Percentiles rank a stretch among this genome's conserved stretches.
phyloP scores from a whole-genome alignment of 352 stramenopile species.

The Achlya hypogyna region DNA sequence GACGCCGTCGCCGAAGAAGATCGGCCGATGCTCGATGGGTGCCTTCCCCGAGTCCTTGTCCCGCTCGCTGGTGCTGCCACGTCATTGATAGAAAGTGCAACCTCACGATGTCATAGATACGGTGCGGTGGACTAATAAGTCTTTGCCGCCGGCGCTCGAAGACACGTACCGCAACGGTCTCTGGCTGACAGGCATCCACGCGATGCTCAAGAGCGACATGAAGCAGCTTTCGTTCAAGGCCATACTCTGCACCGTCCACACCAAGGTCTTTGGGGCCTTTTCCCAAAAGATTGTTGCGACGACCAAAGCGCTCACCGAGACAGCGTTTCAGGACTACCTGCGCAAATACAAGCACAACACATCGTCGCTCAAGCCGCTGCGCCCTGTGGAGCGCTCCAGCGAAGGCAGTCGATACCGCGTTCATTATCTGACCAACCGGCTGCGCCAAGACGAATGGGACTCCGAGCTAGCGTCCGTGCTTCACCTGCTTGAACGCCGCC shows the following conservation, averaged over 20 bases:
- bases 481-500: not conserved
- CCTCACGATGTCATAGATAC: no score
- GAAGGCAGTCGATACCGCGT: not conserved
- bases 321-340: not conserved
- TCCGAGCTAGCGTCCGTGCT: not conserved
- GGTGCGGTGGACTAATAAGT: not conserved
- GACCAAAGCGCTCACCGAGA: not conserved
- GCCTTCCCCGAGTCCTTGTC: not conserved
- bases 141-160: not conserved
- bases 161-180: not conserved
- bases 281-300: conserved; percentile 5
- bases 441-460: conserved; percentile 1
- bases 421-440: not conserved
- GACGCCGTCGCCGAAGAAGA: not conserved
- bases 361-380: not conserved
- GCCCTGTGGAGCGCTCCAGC: not conserved
- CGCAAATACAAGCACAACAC: not conserved
- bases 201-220: not conserved
- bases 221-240: conserved; percentile 10
- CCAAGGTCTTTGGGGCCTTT: not conserved
- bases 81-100: no score
- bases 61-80: not conserved
- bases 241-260: not conserved
- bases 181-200: conserved; percentile 3
- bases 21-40: not conserved